Conservation (phyloP, 768 basidiomycete species). For the Pleurotus sapidus region DNA sequence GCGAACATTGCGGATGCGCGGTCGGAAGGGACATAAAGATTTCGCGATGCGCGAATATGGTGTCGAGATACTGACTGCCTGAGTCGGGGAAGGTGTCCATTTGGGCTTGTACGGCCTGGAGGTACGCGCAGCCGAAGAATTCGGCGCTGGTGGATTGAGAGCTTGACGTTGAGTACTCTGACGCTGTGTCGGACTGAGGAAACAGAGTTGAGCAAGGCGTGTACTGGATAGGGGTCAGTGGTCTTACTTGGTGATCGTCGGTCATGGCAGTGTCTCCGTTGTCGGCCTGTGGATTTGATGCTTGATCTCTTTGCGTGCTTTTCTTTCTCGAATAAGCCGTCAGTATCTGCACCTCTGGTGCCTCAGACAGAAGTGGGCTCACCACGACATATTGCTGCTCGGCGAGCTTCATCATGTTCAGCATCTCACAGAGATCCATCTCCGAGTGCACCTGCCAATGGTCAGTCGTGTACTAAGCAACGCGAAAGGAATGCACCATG, state of each 20-base stretch:
- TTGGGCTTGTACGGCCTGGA: constrained; percentile 56
- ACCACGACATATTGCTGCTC: constrained; percentile 1
- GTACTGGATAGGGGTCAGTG: not conserved
- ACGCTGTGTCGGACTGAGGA: constrained; percentile 39
- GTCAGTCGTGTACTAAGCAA: not conserved
- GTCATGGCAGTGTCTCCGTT: constrained; percentile 39
- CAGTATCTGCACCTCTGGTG: not conserved
- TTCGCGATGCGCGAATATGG: constrained; percentile 76
- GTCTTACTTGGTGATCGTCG: constrained; percentile 43
- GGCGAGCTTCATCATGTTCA: constrained; percentile 49
- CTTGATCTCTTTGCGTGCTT: constrained; percentile 24
- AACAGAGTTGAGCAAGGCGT: not conserved
- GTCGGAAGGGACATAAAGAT: constrained; percentile 56
- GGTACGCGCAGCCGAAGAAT: constrained; percentile 57
- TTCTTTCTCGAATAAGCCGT: constrained; percentile 41
- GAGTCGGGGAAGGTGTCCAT: constrained; percentile 55
- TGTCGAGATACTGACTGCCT: constrained; percentile 74
- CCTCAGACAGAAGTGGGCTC: not conserved
- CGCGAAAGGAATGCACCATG: not conserved
- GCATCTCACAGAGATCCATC: constrained; percentile 50
- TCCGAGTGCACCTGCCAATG: constrained; percentile 19
- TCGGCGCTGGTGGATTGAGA: constrained; percentile 25
- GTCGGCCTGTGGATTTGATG: constrained; percentile 19
- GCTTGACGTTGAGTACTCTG: constrained; percentile 40
- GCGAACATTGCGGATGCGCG: constrained; percentile 62